phyloP scores from a whole-genome alignment of 148 eudicot species.

The Spergularia bocconei region DNA sequence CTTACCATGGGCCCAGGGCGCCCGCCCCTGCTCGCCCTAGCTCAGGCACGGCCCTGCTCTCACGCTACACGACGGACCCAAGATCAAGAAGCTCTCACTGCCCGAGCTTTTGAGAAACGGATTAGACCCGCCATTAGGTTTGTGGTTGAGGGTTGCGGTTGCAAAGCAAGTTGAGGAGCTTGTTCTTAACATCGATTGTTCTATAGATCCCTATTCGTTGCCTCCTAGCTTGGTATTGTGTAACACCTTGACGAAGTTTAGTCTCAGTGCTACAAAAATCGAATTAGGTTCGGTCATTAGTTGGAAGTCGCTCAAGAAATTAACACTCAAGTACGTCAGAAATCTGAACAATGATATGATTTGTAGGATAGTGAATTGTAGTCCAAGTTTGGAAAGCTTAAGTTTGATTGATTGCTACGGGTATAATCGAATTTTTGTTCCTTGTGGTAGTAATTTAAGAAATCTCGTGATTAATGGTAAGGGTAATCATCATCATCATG shows the following conservation, averaged over 20 bases:
- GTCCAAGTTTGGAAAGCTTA: conserved; percentile 13
- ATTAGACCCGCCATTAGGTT: background rate
- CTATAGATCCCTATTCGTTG: background rate
- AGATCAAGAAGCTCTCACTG: background rate
- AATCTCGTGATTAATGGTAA: background rate
- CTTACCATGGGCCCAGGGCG: too few species aligned
- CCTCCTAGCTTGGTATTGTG: conserved; percentile 12
- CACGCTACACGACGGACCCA: conserved; percentile 13
- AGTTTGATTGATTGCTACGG: background rate
- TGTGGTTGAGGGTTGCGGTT: conserved; percentile 18
- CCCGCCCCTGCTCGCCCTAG: too few species aligned
- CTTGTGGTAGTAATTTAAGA: background rate
- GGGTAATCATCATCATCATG: background rate
- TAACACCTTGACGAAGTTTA: conserved; percentile 9
- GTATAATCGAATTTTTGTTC: background rate
- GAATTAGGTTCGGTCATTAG: background rate
- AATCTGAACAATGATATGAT: conserved; percentile 4
- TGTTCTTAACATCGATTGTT: background rate
- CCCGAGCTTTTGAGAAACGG: background rate
- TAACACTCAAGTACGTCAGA: background rate
- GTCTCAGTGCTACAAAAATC: background rate
- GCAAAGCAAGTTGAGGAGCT: conserved; percentile 16
- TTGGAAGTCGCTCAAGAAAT: conserved; percentile 20
- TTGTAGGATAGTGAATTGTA: conserved; percentile 5
- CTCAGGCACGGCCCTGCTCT: too few species aligned